Percentiles rank a stretch among this genome's conserved stretches.
phyloP scores from a whole-genome alignment of 2,329 filamentous ascomycete genomes.

The Xylaria multiplex region DNA sequence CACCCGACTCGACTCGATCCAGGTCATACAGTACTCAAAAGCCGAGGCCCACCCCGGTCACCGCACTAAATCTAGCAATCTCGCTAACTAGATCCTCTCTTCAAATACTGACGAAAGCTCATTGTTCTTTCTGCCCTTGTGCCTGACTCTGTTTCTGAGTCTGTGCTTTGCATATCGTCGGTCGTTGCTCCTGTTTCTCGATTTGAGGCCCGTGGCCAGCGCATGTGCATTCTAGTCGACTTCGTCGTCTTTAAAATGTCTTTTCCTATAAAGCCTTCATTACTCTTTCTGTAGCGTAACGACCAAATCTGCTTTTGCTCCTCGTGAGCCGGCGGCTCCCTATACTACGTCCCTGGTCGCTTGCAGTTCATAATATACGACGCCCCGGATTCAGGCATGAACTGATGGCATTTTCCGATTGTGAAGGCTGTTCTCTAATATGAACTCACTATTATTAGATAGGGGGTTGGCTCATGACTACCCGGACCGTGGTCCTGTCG shows the following conservation, averaged over 20 bases:
- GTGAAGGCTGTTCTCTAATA: constrained; percentile 42
- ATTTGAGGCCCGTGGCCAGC: constrained; percentile 15
- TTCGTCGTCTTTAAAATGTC: constrained; percentile 30
- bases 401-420: constrained; percentile 43
- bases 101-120: constrained; percentile 21
- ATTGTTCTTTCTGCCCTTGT: constrained; percentile 1
- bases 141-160: neutral
- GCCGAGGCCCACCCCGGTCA: constrained; percentile 27
- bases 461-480: constrained; percentile 37
- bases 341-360: neutral
- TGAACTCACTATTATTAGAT: constrained; percentile 32
- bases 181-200: constrained; percentile 13
- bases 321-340: constrained; percentile 19
- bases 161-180: constrained; percentile 17
- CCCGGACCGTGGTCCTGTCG: constrained; percentile 64
- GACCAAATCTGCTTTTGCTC: constrained; percentile 18
- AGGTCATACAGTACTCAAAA: constrained; percentile 18
- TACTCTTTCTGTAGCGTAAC: constrained; percentile 24
- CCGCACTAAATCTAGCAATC: constrained; percentile 29
- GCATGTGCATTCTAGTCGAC: constrained; percentile 8
- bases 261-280: constrained; percentile 18
- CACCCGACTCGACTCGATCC: constrained; percentile 25
- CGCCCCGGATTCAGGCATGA: constrained; percentile 32
- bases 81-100: constrained; percentile 24
- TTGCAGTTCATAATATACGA: constrained; percentile 11